Evolutionary conservation across 208 protist genomes (phyloP).

Genomic region (Trypanosoma caninum): DNA sequence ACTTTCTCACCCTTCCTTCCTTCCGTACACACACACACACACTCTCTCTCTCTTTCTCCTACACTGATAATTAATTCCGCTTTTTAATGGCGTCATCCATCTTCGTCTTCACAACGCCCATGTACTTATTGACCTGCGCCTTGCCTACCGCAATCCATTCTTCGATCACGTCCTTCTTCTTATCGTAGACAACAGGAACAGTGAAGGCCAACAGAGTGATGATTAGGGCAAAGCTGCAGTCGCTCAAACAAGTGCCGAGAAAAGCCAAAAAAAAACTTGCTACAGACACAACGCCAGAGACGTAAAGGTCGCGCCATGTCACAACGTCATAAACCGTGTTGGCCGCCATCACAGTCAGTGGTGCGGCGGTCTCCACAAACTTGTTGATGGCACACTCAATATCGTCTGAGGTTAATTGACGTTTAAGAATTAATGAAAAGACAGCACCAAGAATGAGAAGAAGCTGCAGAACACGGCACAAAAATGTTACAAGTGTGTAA

Average conservation of each 20-base stretch:
- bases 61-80: slow-evolving; percentile 16
- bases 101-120: slow-evolving; percentile 40
- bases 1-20: neutral
- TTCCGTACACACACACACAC: neutral
- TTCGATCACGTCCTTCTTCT: slow-evolving; percentile 73
- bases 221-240: slow-evolving; percentile 47
- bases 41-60: neutral
- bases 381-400: slow-evolving; percentile 43
- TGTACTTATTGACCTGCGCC: slow-evolving; percentile 40
- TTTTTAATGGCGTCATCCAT: slow-evolving; percentile 22
- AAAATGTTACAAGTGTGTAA: slow-evolving; percentile 81
- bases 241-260: slow-evolving; percentile 73
- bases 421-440: slow-evolving; percentile 28
- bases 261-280: slow-evolving; percentile 43
- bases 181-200: slow-evolving; percentile 57
- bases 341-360: slow-evolving; percentile 27
- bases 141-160: slow-evolving; percentile 24
- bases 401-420: slow-evolving; percentile 37
- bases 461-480: slow-evolving; percentile 45
- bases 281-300: slow-evolving; percentile 47
- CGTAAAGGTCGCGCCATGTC: slow-evolving; percentile 55
- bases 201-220: slow-evolving; percentile 44
- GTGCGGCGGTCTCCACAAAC: slow-evolving; percentile 46
- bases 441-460: slow-evolving; percentile 35
- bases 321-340: slow-evolving; percentile 33